Evolutionary conservation across 176 grass and related monocot species (phyloP).

Genomic region (Rhynchospora breviuscula): DNA sequence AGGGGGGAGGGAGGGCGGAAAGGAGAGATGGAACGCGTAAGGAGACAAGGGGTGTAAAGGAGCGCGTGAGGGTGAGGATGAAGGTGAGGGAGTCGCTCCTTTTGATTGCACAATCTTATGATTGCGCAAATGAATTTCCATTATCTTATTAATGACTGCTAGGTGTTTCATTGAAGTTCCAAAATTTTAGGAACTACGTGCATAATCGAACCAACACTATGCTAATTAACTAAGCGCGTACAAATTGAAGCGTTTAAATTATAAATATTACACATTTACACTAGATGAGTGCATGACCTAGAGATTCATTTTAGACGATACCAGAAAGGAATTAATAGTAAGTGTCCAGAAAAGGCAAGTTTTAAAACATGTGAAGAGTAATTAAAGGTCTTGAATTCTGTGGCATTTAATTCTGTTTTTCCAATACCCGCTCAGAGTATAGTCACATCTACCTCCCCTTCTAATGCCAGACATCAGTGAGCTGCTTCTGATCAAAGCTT

Average conservation of each 20-base stretch:
- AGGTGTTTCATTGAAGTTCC: constrained; percentile 9
- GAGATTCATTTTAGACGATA: background rate
- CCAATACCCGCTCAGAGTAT: constrained; percentile 41
- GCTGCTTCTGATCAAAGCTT: background rate
- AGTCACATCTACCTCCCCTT: constrained; percentile 40
- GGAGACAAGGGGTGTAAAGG: no score
- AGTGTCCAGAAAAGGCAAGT: background rate
- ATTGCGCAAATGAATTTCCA: no score
- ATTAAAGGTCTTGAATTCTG: constrained; percentile 43
- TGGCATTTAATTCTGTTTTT: constrained; percentile 48
- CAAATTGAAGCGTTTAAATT: background rate
- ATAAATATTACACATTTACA: background rate
- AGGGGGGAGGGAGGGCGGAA: no score
- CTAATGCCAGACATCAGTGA: background rate
- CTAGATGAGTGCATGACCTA: no score
- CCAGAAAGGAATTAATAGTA: background rate
- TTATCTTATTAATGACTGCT: no score
- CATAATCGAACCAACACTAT: constrained; percentile 7
- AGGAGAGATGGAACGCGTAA: no score
- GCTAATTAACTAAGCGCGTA: constrained; percentile 29
- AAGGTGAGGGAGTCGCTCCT: no score
- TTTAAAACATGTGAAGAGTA: background rate
- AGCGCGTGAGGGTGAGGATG: no score
- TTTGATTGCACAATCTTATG: no score
- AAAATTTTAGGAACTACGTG: constrained; percentile 18